A percentile compares a stretch with the other conserved stretches of the same genome.
Conservation (phyloP, 1,284 basidiomycete species). For the Malassezia equina region DNA sequence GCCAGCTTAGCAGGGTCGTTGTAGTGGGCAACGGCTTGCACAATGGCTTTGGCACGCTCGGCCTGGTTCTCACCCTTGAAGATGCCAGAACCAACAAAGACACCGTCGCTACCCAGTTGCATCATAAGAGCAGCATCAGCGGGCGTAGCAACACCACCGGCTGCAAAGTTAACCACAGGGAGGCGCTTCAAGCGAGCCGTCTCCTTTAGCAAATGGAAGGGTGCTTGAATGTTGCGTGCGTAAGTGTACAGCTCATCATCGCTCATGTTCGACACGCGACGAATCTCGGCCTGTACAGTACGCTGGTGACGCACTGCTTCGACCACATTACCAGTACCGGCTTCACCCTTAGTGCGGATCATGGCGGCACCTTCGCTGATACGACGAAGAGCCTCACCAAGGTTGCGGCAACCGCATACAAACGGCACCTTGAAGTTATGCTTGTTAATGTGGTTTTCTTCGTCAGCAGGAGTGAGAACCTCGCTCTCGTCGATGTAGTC, state of each 20-base stretch:
- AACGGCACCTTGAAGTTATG: conserved; percentile 62
- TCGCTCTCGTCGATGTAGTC: conserved; percentile 94
- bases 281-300: conserved; percentile 71
- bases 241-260: conserved; percentile 92
- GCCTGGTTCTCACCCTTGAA: conserved; percentile 72
- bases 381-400: conserved; percentile 78
- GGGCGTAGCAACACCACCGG: conserved; percentile 91
- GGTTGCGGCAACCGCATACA: conserved; percentile 56
- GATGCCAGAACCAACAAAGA: conserved; percentile 50
- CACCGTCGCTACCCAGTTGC: conserved; percentile 96
- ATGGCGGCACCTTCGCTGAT: conserved; percentile 76
- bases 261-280: conserved; percentile 65
- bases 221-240: conserved; percentile 79
- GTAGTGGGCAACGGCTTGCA: conserved; percentile 93
- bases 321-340: conserved; percentile 94
- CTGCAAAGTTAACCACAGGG: conserved; percentile 65
- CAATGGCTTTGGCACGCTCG: conserved; percentile 89
- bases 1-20: conserved; percentile 47
- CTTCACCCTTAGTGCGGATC: conserved; percentile 54
- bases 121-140: conserved; percentile 99
- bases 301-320: conserved; percentile 83
- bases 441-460: conserved; percentile 51
- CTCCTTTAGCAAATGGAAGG: conserved; percentile 96
- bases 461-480: conserved; percentile 82
- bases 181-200: conserved; percentile 83